phyloP scores from a whole-genome alignment of 306 rosid genomes.

The Prosopis cineraria region DNA sequence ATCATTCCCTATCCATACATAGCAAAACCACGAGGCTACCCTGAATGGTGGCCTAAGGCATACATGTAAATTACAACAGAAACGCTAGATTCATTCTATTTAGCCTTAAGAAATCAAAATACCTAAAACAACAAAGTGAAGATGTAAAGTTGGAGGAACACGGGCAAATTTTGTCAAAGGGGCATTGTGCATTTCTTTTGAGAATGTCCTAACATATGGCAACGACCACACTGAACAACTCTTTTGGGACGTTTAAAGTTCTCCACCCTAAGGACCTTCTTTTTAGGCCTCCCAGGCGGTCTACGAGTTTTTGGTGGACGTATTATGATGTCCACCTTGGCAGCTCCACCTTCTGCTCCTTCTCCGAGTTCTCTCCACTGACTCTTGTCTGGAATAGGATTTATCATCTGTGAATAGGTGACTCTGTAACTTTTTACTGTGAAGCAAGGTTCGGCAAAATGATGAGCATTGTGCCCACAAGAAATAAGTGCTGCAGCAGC shows the following conservation, averaged over 20 bases:
- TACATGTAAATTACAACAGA: constrained; percentile 63
- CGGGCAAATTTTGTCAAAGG: constrained; percentile 48
- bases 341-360: constrained; percentile 86
- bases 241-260: constrained; percentile 96
- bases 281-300: constrained; percentile 97
- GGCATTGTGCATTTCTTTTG: constrained; percentile 96
- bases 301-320: constrained; percentile 93
- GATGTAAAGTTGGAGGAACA: constrained; percentile 31
- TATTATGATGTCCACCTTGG: constrained; percentile 63
- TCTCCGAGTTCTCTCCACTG: constrained; percentile 75
- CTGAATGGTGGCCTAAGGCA: constrained; percentile 43
- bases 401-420: constrained; percentile 76
- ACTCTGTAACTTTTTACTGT: constrained; percentile 78
- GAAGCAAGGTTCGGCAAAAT: constrained; percentile 93
- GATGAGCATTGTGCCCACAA: constrained; percentile 84
- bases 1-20: not conserved
- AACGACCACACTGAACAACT: constrained; percentile 97
- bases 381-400: constrained; percentile 80
- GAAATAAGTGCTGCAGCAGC: constrained; percentile 98
- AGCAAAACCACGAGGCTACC: not conserved
- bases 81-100: constrained; percentile 45
- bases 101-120: constrained; percentile 31
- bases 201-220: constrained; percentile 98
- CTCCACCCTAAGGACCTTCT: constrained; percentile 88
- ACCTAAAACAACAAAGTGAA: constrained; percentile 11